phyloP scores from a whole-genome alignment of 73 alveolate species.

The Stentor roeselii region DNA sequence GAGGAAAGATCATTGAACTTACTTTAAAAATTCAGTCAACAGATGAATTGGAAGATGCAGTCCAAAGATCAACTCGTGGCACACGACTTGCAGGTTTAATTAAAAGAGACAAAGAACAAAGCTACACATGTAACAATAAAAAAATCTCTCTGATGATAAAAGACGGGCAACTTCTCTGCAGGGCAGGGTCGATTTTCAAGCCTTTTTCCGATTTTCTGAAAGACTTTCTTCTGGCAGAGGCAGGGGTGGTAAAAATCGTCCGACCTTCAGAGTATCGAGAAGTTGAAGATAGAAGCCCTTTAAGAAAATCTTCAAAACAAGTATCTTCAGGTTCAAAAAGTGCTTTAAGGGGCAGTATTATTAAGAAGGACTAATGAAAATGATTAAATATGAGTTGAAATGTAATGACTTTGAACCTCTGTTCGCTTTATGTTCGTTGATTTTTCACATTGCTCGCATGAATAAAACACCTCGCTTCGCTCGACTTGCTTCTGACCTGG shows the following conservation, averaged over 20 bases:
- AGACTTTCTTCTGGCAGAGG: not conserved
- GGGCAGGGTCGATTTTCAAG: not conserved
- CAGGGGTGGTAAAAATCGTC: not conserved
- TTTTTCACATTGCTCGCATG: not conserved
- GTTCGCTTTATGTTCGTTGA: not conserved
- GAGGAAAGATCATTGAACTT: too few species aligned
- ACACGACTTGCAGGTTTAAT: not conserved
- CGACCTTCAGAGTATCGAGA: not conserved
- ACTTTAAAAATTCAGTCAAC: not conserved
- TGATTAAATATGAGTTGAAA: not conserved
- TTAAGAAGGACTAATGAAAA: too few species aligned
- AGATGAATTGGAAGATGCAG: not conserved
- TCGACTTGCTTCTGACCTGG: slow-evolving; percentile 4
- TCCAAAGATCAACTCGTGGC: not conserved
- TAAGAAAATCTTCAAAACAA: too few species aligned
- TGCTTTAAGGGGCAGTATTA: not conserved
- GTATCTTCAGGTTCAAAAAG: not conserved
- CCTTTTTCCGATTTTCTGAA: not conserved
- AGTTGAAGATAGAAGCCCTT: not conserved
- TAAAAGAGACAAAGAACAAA: not conserved
- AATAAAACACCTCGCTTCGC: not conserved
- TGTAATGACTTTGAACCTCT: not conserved
- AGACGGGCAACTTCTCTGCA: not conserved
- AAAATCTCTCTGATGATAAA: not conserved
- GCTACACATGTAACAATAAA: too few species aligned